Percentiles rank a stretch among this genome's conserved stretches.
Evolutionary conservation across 768 basidiomycete genomes (phyloP).

Genomic region (Suillus sp.): DNA sequence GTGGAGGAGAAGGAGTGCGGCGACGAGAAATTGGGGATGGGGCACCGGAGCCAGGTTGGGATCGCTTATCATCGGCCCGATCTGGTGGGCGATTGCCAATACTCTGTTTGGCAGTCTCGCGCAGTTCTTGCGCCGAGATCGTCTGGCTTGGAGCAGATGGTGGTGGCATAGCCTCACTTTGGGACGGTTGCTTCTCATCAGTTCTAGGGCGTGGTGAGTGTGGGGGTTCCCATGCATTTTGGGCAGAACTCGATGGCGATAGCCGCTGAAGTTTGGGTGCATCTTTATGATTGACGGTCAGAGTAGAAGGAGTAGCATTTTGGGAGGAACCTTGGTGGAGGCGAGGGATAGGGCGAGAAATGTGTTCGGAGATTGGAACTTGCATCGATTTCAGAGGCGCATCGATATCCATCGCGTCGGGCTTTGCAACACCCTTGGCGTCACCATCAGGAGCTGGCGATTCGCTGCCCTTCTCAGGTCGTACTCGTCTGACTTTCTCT

Average conservation of each 20-base stretch:
- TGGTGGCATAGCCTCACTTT: slow-evolving; percentile 66
- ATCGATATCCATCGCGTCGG: slow-evolving; percentile 42
- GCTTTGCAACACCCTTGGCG: slow-evolving; percentile 22
- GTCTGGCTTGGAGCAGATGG: slow-evolving; percentile 80
- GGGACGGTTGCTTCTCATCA: slow-evolving; percentile 41
- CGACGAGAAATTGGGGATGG: slow-evolving; percentile 57
- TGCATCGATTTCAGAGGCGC: slow-evolving; percentile 17
- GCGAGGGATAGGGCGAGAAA: slow-evolving; percentile 17
- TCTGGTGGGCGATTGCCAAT: slow-evolving; percentile 43
- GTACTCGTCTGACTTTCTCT: slow-evolving; percentile 72
- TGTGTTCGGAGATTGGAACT: background rate
- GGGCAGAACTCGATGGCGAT: slow-evolving; percentile 15
- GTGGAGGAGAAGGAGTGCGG: slow-evolving; percentile 67
- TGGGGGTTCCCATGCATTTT: slow-evolving; percentile 36
- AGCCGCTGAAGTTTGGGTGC: slow-evolving; percentile 23
- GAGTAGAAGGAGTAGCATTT: slow-evolving; percentile 17
- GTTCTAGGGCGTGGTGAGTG: slow-evolving; percentile 43
- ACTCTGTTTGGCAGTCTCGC: slow-evolving; percentile 77
- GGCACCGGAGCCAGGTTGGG: slow-evolving; percentile 51
- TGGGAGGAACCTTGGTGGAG: slow-evolving; percentile 24
- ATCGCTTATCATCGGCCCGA: slow-evolving; percentile 47
- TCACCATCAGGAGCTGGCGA: slow-evolving; percentile 38
- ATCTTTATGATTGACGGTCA: slow-evolving; percentile 21
- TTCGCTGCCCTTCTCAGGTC: slow-evolving; percentile 40
- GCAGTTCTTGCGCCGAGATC: slow-evolving; percentile 72